These are phyloP conservation scores for Ceriops tagal DNA, from an alignment of 345 rosid species.

Conservation along the genomic window DNA sequence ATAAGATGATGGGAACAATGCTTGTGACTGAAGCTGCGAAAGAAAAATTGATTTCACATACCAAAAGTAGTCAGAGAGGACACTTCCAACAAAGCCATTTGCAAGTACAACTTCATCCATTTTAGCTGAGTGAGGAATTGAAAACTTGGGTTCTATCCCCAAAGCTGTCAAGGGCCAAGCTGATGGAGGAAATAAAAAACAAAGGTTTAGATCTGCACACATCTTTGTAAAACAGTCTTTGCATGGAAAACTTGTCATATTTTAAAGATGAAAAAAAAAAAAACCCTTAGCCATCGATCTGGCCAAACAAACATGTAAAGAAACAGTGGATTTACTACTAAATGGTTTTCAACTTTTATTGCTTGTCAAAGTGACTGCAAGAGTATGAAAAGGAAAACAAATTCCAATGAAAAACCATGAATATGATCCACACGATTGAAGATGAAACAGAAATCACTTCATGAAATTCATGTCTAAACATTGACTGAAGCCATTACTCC, in stretches of 20 bases:
- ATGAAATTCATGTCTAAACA: background rate
- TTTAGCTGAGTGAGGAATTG: constrained; percentile 87
- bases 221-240: background rate
- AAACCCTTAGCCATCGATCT: background rate
- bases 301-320: background rate
- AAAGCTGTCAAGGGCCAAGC: constrained; percentile 95
- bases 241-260: no score
- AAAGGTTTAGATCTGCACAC: background rate
- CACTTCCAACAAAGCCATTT: constrained; percentile 93
- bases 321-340: background rate
- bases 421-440: background rate
- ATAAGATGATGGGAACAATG: background rate
- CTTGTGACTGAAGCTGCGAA: background rate
- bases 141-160: constrained; percentile 94
- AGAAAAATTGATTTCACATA: constrained; percentile 18
- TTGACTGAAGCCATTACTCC: no score
- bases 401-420: background rate
- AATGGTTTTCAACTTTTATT: background rate
- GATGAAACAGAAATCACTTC: background rate
- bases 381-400: constrained; percentile 1
- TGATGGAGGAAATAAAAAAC: constrained; percentile 31
- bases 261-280: background rate
- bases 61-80: constrained; percentile 97
- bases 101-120: constrained; percentile 95
- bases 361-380: background rate